Conservation (phyloP, 306 rosid species). For the Mimosa pudica region DNA sequence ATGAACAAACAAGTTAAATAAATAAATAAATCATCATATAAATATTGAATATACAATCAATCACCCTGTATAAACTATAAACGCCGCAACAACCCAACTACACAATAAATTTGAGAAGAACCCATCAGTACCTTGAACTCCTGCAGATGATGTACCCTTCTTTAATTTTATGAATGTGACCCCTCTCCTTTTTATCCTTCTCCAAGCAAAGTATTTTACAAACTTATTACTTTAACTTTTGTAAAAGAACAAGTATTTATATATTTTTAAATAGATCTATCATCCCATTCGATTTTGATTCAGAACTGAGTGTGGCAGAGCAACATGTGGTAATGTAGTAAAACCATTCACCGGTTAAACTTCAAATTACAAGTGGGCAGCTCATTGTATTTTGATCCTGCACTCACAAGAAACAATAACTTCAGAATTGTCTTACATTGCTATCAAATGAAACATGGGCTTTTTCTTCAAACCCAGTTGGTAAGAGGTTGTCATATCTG, state of each 20-base stretch:
- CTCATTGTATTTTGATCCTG: slow-evolving; percentile 66
- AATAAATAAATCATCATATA: slow-evolving; percentile 19
- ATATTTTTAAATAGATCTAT: slow-evolving; percentile 16
- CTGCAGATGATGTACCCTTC: slow-evolving; percentile 4
- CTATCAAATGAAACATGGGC: neutral
- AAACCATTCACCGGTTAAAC: neutral
- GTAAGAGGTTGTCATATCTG: neutral
- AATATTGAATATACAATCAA: neutral
- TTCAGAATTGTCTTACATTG: slow-evolving; percentile 13
- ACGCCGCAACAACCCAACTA: no score
- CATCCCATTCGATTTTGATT: slow-evolving; percentile 31
- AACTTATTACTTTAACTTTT: slow-evolving; percentile 30
- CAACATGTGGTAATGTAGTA: neutral
- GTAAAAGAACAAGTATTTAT: neutral
- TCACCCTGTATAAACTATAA: slow-evolving; percentile 24
- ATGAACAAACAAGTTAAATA: slow-evolving; percentile 13
- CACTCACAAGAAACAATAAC: slow-evolving; percentile 35
- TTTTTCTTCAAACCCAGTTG: neutral
- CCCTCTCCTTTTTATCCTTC: slow-evolving; percentile 1
- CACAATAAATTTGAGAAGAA: slow-evolving; percentile 32
- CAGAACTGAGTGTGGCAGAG: slow-evolving; percentile 15
- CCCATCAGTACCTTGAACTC: slow-evolving; percentile 33
- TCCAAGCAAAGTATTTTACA: slow-evolving; percentile 41
- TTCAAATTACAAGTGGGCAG: slow-evolving; percentile 7
- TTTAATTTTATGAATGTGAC: neutral